Conservation (phyloP, 495 filamentous ascomycete species). For the Margaritispora aquatica region DNA sequence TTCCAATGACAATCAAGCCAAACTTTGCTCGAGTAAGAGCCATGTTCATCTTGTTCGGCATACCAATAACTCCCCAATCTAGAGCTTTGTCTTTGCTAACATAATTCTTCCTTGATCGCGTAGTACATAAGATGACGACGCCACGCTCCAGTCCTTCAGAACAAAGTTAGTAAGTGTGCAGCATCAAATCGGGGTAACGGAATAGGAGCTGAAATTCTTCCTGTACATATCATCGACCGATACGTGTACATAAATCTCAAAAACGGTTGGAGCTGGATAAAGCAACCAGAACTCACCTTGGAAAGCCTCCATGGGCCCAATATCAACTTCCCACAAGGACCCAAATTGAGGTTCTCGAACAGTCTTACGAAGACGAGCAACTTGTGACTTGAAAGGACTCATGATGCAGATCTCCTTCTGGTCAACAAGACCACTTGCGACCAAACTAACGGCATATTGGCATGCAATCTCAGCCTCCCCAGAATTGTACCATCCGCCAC, state of each 20-base stretch:
- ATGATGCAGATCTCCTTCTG: slow-evolving; percentile 46
- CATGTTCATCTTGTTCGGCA: slow-evolving; percentile 44
- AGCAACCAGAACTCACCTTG: too few relatives aligned
- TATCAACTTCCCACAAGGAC: slow-evolving; percentile 37
- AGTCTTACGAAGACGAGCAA: slow-evolving; percentile 33
- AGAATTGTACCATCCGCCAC: slow-evolving; percentile 48
- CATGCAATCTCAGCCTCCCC: slow-evolving; percentile 41
- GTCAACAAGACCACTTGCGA: slow-evolving; percentile 28
- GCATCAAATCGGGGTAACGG: too few relatives aligned
- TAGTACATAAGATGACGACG: slow-evolving; percentile 52
- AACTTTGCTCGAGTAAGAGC: slow-evolving; percentile 49
- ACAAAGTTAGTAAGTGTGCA: too few relatives aligned
- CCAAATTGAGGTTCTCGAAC: slow-evolving; percentile 27
- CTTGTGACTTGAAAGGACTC: slow-evolving; percentile 48
- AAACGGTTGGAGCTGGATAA: too few relatives aligned
- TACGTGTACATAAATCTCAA: too few relatives aligned
- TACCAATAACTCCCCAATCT: slow-evolving; percentile 43
- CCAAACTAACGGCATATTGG: slow-evolving; percentile 33
- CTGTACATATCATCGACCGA: too few relatives aligned
- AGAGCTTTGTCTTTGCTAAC: slow-evolving; percentile 35
- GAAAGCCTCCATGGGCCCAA: slow-evolving; percentile 52
- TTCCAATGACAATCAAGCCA: slow-evolving; percentile 47
- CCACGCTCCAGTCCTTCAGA: slow-evolving; percentile 44
- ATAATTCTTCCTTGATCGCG: slow-evolving; percentile 40
- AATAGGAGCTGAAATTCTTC: too few relatives aligned